These are phyloP conservation scores for Rubroboletus pulcherrimus DNA, from an alignment of 768 basidiomycete species.

Conservation along the genomic window DNA sequence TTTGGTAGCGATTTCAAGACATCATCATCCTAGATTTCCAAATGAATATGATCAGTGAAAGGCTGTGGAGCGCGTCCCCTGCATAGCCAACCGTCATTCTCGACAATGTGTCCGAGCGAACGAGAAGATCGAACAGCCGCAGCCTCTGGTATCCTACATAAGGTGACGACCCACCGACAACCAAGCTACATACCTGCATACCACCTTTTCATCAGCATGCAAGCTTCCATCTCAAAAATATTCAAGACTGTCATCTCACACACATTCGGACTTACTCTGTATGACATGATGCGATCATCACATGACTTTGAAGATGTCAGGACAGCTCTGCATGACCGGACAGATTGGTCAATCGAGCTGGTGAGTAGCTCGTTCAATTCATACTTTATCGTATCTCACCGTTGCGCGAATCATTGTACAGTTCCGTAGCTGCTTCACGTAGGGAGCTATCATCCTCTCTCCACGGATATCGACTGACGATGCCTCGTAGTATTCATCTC, in stretches of 20 bases:
- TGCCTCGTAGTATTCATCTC: constrained; percentile 18
- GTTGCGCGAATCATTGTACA: neutral
- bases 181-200: neutral
- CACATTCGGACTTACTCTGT: constrained; percentile 13
- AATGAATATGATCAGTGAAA: neutral
- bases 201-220: constrained; percentile 4
- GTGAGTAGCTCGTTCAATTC: constrained; percentile 2
- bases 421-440: constrained; percentile 13
- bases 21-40: constrained; percentile 8
- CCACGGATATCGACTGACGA: neutral
- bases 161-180: neutral
- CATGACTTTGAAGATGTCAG: constrained; percentile 23
- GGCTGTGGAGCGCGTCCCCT: no score
- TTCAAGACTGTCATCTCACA: neutral
- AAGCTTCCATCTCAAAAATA: neutral
- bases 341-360: constrained; percentile 21
- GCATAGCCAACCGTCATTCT: neutral
- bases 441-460: neutral
- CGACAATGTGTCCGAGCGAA: neutral
- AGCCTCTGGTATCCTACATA: neutral
- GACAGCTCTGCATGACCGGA: constrained; percentile 11
- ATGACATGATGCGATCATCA: constrained; percentile 16
- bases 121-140: neutral
- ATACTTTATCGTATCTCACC: neutral
- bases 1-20: neutral